Conservation (phyloP, 163 green algal genomes). For the Picocystis sp. region DNA sequence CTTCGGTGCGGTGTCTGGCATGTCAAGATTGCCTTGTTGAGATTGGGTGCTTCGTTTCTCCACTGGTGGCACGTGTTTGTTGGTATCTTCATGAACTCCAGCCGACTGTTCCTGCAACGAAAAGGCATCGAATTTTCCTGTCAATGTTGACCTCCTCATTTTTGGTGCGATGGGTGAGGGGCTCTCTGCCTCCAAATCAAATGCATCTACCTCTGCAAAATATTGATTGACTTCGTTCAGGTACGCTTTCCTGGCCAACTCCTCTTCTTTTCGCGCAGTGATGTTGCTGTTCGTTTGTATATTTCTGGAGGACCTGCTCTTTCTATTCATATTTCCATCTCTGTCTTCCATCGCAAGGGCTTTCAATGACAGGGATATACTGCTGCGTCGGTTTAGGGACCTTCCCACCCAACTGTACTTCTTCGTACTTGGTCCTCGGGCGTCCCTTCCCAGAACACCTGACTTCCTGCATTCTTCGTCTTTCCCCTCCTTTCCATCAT, state of each 20-base stretch:
- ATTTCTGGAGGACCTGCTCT: no score
- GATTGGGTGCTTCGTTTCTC: background rate
- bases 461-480: no score
- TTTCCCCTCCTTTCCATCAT: no score
- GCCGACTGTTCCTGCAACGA: background rate
- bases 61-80: background rate
- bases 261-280: no score
- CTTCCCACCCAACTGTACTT: no score
- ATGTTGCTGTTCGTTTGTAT: no score
- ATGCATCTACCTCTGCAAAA: constrained; percentile 4
- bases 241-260: background rate
- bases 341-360: no score
- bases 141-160: background rate
- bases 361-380: no score
- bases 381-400: no score
- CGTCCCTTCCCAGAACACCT: no score
- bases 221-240: constrained; percentile 4
- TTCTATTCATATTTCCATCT: no score
- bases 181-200: constrained; percentile 1
- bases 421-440: no score
- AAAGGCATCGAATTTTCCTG: background rate
- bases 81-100: background rate
- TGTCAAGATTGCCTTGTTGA: background rate
- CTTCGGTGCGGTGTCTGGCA: background rate
- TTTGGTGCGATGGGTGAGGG: background rate